Conservation (phyloP, 305 asterid species). For the Solanum hybrid region DNA sequence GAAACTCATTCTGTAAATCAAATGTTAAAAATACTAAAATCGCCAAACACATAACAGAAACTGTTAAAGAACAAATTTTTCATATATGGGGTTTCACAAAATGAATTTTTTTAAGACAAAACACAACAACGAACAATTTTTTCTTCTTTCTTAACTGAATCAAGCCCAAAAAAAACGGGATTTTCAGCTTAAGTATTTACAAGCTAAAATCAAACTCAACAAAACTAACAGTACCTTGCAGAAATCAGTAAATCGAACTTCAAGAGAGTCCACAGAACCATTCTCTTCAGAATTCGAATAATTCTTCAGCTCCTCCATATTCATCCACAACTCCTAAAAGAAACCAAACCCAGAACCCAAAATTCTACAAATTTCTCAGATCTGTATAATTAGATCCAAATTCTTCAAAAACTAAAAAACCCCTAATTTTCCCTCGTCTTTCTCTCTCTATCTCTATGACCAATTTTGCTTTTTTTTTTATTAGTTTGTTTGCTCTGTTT, state of each 20-base stretch:
- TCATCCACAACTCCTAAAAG: background rate
- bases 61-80: background rate
- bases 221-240: conserved; percentile 49
- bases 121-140: background rate
- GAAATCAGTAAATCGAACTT: conserved; percentile 54
- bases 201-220: background rate
- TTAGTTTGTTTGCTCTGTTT: background rate
- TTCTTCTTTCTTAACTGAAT: background rate
- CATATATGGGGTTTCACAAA: background rate
- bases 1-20: background rate
- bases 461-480: background rate
- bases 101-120: background rate
- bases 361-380: background rate
- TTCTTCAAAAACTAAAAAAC: background rate
- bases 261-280: conserved; percentile 21
- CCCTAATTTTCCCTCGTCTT: background rate
- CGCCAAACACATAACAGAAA: background rate
- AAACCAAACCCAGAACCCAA: background rate
- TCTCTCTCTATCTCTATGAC: conserved; percentile 1
- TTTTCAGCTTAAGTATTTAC: background rate
- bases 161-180: background rate
- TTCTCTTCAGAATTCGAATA: background rate
- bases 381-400: background rate
- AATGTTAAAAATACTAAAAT: background rate
- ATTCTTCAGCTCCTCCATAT: background rate